Conservation (phyloP, 495 filamentous ascomycete genomes). For the Aspergillus kassunensis region DNA sequence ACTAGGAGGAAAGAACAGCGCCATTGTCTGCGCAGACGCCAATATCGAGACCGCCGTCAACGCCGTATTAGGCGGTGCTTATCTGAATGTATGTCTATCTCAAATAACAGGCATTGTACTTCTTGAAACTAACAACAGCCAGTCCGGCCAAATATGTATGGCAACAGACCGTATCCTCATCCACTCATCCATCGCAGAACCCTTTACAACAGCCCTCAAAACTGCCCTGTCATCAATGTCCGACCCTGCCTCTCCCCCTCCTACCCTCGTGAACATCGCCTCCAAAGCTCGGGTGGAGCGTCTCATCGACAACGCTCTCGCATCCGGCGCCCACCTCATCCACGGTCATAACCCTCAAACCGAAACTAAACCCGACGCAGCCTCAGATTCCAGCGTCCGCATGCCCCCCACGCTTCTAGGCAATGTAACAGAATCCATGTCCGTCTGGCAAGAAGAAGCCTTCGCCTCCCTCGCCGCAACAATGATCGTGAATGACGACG, state of each 20-base stretch:
- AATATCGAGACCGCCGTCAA: conserved; percentile 49
- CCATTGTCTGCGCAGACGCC: conserved; percentile 56
- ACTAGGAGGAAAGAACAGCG: conserved; percentile 57
- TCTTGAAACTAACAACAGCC: neutral
- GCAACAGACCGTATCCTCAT: conserved; percentile 81
- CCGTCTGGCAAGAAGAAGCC: conserved; percentile 70
- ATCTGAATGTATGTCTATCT: conserved; percentile 39
- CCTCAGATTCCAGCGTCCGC: conserved; percentile 46
- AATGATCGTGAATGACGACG: conserved; percentile 40
- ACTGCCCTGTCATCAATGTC: conserved; percentile 44
- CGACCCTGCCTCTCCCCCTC: conserved; percentile 41
- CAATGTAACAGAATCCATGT: conserved; percentile 67
- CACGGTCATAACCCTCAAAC: conserved; percentile 37
- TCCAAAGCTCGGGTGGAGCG: conserved; percentile 61
- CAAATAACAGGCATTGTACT: no score
- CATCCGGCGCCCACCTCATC: conserved; percentile 62
- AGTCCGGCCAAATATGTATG: conserved; percentile 87
- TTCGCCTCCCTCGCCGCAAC: conserved; percentile 70
- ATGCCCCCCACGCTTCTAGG: conserved; percentile 69
- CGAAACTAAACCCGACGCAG: neutral
- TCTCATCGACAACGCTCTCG: conserved; percentile 58
- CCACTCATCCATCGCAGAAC: conserved; percentile 57
- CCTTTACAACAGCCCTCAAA: conserved; percentile 51
- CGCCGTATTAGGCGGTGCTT: conserved; percentile 46
- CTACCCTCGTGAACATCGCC: conserved; percentile 56